These are phyloP conservation scores for Solanum hybrid DNA, from an alignment of 305 asterid genomes.

Conservation along the genomic window DNA sequence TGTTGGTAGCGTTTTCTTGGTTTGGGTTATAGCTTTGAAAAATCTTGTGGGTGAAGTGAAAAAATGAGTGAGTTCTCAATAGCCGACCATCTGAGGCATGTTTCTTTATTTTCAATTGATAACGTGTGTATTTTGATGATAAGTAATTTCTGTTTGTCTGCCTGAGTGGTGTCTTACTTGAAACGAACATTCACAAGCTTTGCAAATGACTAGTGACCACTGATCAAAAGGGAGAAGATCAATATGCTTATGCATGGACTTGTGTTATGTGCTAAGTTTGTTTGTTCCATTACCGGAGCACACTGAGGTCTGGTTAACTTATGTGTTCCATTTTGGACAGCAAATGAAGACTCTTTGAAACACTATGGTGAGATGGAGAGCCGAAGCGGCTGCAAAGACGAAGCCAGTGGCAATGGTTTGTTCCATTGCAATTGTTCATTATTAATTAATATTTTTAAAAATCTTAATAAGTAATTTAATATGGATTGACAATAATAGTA, in stretches of 20 bases:
- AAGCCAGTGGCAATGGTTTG: constrained; percentile 44
- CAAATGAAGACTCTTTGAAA: constrained; percentile 21
- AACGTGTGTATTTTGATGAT: background rate
- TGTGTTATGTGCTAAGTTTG: background rate
- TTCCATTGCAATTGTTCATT: background rate
- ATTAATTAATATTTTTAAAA: background rate
- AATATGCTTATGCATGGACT: background rate
- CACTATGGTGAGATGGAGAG: constrained; percentile 11
- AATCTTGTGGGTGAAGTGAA: background rate
- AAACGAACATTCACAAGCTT: background rate
- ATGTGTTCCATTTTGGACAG: constrained; percentile 22
- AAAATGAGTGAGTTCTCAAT: background rate
- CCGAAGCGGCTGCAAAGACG: constrained; percentile 6
- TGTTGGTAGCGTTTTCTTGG: background rate
- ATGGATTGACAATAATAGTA: background rate
- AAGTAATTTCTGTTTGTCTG: background rate
- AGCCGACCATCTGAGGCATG: background rate
- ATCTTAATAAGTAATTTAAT: background rate
- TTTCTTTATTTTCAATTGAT: background rate
- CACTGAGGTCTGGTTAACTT: background rate
- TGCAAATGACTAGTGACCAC: background rate
- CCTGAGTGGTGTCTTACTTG: background rate
- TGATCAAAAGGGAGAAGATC: background rate
- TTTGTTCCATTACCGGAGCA: background rate
- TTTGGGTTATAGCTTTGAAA: background rate